A percentile compares a stretch with the other conserved stretches of the same genome.
Conservation (phyloP, 2,329 filamentous ascomycete genomes). For the Pseudovirgaria hyperparasitica region DNA sequence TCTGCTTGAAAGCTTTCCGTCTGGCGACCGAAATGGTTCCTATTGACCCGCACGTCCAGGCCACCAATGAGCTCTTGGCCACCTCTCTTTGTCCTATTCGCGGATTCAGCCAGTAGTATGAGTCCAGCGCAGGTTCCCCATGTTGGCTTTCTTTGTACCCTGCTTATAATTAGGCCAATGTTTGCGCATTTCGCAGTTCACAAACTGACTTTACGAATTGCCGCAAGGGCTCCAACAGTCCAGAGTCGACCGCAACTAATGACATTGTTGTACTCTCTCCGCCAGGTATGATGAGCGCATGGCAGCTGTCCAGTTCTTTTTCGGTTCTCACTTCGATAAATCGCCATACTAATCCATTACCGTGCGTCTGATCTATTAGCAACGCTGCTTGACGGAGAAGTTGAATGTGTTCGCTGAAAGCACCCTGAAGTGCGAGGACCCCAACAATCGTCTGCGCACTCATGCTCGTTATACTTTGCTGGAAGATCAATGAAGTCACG, state of each 20-base stretch:
- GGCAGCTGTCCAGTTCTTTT: conserved; percentile 56
- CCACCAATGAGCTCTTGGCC: conserved; percentile 91
- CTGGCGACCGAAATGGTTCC: conserved; percentile 92
- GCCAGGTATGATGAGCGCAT: conserved; percentile 80
- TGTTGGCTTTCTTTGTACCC: conserved; percentile 62
- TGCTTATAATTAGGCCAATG: conserved; percentile 23
- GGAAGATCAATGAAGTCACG: neutral
- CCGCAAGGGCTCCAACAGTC: conserved; percentile 69
- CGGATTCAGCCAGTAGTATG: conserved; percentile 78
- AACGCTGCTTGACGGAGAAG: conserved; percentile 57
- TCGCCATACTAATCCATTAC: conserved; percentile 31
- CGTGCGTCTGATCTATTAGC: conserved; percentile 24
- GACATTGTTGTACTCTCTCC: conserved; percentile 93
- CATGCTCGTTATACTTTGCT: conserved; percentile 14
- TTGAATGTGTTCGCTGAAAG: conserved; percentile 77
- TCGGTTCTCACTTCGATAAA: conserved; percentile 73
- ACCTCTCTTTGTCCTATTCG: conserved; percentile 77
- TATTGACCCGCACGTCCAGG: conserved; percentile 76
- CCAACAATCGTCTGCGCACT: conserved; percentile 38
- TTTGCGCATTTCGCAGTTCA: conserved; percentile 6
- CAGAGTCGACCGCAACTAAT: conserved; percentile 69
- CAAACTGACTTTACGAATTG: conserved; percentile 74
- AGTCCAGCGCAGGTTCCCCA: conserved; percentile 97
- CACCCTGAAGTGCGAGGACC: conserved; percentile 73
- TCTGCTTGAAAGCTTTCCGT: conserved; percentile 78